phyloP scores from a whole-genome alignment of 2,329 filamentous ascomycete species.

The Cladosporium sp. region DNA sequence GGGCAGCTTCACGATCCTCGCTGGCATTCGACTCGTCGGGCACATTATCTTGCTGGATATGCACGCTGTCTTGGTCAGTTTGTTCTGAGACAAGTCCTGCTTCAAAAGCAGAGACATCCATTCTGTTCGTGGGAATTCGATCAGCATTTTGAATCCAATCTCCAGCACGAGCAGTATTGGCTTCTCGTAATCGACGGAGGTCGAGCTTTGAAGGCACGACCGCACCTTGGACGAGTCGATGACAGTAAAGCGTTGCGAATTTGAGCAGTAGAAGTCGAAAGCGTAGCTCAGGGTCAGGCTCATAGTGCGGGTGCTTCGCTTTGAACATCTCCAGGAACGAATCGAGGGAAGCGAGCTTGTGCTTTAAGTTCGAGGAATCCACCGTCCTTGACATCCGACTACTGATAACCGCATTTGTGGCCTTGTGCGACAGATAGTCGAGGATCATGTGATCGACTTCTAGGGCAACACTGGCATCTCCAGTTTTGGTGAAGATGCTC shows the following conservation, averaged over 20 bases:
- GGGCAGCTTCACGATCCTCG: neutral
- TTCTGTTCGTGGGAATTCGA: constrained; percentile 16
- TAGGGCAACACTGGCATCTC: constrained; percentile 33
- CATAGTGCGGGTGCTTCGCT: constrained; percentile 33
- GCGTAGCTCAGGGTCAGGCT: constrained; percentile 36
- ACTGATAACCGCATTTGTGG: constrained; percentile 41
- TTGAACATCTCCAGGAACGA: constrained; percentile 44
- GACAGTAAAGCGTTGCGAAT: constrained; percentile 43
- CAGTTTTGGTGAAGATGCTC: constrained; percentile 18
- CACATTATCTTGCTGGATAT: neutral
- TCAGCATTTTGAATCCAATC: constrained; percentile 22
- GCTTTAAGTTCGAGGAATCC: neutral
- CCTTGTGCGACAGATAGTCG: constrained; percentile 52
- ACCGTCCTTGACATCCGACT: constrained; percentile 8
- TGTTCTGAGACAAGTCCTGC: constrained; percentile 6
- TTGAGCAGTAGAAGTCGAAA: constrained; percentile 48
- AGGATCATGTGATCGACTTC: constrained; percentile 54
- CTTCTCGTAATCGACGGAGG: constrained; percentile 33
- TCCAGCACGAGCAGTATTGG: constrained; percentile 33
- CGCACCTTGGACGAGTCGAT: constrained; percentile 36
- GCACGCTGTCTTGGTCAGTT: neutral
- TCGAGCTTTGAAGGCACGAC: constrained; percentile 36
- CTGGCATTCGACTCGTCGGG: neutral
- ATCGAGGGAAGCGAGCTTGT: constrained; percentile 25
- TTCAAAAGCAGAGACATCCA: constrained; percentile 16